Evolutionary conservation across 2,329 filamentous ascomycete genomes (phyloP).

Genomic region (Aspergillus arachidicola): DNA sequence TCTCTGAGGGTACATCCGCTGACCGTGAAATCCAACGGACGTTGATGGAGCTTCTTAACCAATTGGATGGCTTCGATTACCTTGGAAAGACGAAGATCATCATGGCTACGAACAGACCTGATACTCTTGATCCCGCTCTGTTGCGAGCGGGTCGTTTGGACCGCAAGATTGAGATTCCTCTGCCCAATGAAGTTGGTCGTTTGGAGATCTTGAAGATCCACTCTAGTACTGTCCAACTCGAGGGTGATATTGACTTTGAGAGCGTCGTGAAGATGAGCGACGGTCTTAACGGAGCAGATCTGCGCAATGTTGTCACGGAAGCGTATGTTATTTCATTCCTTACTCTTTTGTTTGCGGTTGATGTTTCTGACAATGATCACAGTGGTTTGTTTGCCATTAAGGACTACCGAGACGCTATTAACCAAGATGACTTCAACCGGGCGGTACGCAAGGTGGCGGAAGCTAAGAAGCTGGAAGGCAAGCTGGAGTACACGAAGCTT

Average conservation of each 20-base stretch:
- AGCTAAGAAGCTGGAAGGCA: conserved; percentile 97
- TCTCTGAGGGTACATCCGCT: conserved; percentile 95
- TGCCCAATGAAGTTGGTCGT: conserved; percentile 95
- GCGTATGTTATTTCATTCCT: conserved; percentile 68
- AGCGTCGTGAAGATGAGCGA: conserved; percentile 99
- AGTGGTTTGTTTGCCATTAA: conserved; percentile 98
- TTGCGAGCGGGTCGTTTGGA: conserved; percentile 91
- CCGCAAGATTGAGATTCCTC: conserved; percentile 94
- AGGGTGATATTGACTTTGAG: conserved; percentile 97
- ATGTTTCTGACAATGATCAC: conserved; percentile 22
- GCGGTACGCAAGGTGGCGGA: conserved; percentile 97
- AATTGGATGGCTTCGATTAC: conserved; percentile 98
- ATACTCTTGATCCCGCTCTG: conserved; percentile 91
- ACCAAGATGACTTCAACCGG: conserved; percentile 99
- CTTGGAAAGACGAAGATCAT: conserved; percentile 99
- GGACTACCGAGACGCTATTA: conserved; percentile 93
- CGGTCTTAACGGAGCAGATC: conserved; percentile 93
- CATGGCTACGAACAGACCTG: conserved; percentile 97
- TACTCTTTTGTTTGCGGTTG: neutral
- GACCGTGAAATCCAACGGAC: conserved; percentile 98
- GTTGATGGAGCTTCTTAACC: conserved; percentile 97
- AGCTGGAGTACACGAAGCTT: conserved; percentile 95
- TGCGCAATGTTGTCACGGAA: conserved; percentile 97
- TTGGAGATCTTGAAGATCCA: conserved; percentile 99
- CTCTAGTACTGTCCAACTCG: conserved; percentile 78